Evolutionary conservation across 495 filamentous ascomycete genomes (phyloP), one percentile per base, ranked within the genome.

Genomic region (Penicillium soppii): DNA sequence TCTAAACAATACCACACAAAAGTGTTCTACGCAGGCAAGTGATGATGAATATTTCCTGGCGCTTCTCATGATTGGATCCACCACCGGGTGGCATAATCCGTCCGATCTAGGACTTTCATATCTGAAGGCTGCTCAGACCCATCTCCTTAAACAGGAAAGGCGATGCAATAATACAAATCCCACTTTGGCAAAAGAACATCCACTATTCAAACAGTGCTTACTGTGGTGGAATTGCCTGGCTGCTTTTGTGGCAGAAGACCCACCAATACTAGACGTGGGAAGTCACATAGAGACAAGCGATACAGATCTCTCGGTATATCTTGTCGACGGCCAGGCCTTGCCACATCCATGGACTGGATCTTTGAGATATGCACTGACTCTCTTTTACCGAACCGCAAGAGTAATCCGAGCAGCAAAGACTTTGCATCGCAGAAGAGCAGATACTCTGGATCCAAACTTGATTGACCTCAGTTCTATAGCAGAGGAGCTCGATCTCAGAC

Each of bases 281-380:
- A 53, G 46, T 20, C 51, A 53, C 7, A 21, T 49, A 5, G 57
- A 61, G 20, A 51, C 38, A 19, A 50, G 50, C 12, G 54, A 61
- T 2, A 22, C 30, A 6, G 57, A 63, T 22, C 53, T 51, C 7
- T 61, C 60, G 0, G 40, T 63, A 3, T 63, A 63, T 21, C 25
- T 63, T 37, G 51, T 63, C 8, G 60, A 63, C 45, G 60, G 60
- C 13, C 57, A 63, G 30, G 32, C 44, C 9, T 32, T 63, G 19
- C 60, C 60, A 8, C 60, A 63, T 19, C 60, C 60, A 8, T 63
- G 60, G 60, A 63, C 60, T 9, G 60, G 60, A 2, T 58, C 60
- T 32, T 42, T 63, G 7, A 52, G 53, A 10, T 57, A 63, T 33
- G 41, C 57, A 13, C 45, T 63, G 10, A 50, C 36, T 5, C 43